phyloP scores from a whole-genome alignment of 179 eudicot species.

The Monotropa hypopitys region DNA sequence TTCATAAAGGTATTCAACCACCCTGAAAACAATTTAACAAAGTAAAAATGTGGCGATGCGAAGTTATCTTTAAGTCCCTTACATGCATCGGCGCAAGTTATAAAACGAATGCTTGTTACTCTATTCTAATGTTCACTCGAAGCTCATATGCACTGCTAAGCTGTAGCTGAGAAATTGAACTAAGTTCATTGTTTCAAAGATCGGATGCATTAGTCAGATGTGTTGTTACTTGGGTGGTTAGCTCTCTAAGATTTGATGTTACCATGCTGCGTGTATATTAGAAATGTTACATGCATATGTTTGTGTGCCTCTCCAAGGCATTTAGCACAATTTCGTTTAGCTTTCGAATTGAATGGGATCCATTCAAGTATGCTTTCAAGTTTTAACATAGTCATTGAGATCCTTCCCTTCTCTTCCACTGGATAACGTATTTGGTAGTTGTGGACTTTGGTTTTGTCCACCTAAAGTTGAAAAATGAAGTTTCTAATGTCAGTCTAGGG shows the following conservation, averaged over 20 bases:
- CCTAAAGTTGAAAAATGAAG: constrained; percentile 4
- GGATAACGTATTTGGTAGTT: not conserved
- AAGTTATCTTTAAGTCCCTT: not conserved
- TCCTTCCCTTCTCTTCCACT: not conserved
- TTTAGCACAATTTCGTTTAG: not conserved
- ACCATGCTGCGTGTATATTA: no score
- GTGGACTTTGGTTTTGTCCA: not conserved
- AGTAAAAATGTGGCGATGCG: not conserved
- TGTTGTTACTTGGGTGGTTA: not conserved
- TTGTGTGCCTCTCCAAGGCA: not conserved
- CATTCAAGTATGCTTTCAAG: constrained; percentile 1
- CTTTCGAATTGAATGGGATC: constrained; percentile 1
- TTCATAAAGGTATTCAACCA: not conserved
- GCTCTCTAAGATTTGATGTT: not conserved
- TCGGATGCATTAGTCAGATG: not conserved
- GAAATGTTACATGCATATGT: no score
- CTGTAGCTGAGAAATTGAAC: not conserved
- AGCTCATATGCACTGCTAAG: not conserved
- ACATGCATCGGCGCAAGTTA: not conserved
- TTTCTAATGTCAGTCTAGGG: not conserved
- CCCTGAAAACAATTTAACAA: not conserved
- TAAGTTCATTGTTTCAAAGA: not conserved
- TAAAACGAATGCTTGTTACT: not conserved
- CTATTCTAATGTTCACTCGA: not conserved
- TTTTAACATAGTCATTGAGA: not conserved